phyloP scores from a whole-genome alignment of 768 basidiomycete genomes.

The Boletus reticulatus region DNA sequence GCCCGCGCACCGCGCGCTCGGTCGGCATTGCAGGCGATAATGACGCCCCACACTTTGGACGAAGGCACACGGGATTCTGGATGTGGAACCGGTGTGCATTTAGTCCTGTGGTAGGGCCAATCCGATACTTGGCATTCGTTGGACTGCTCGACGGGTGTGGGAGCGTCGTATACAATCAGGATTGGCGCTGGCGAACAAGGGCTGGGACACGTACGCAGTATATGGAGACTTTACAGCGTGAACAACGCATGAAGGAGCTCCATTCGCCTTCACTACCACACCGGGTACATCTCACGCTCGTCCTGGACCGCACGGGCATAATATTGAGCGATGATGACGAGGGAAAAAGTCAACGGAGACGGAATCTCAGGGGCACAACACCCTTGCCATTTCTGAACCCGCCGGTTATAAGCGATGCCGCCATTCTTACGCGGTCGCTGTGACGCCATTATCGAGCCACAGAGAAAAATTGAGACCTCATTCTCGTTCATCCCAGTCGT shows the following conservation, averaged over 20 bases:
- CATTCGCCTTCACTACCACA: constrained; percentile 15
- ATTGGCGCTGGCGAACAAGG: neutral
- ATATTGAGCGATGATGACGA: too few species aligned
- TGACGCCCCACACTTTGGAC: constrained; percentile 16
- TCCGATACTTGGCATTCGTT: constrained; percentile 25
- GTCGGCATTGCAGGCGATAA: constrained; percentile 25
- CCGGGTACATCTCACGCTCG: constrained; percentile 8
- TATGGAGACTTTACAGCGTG: constrained; percentile 21
- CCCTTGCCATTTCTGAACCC: neutral
- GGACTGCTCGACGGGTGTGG: constrained; percentile 9
- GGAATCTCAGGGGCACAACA: neutral
- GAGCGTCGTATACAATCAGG: too few species aligned
- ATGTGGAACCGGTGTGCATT: constrained; percentile 3
- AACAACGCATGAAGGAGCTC: constrained; percentile 24
- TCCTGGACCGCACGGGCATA: neutral
- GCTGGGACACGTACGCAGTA: constrained; percentile 21
- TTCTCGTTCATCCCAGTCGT: too few species aligned
- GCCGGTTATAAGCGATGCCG: too few species aligned
- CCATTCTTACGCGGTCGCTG: neutral
- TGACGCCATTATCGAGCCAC: neutral
- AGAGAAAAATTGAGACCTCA: too few species aligned
- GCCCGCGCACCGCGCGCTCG: constrained; percentile 19
- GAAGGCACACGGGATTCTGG: neutral
- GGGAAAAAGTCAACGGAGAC: too few species aligned
- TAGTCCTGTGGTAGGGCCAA: constrained; percentile 21